Percentiles rank a stretch among this genome's conserved stretches.
These are phyloP conservation scores for Schizothecium vesticola DNA, from an alignment of 495 filamentous ascomycete genomes.

Conservation along the genomic window DNA sequence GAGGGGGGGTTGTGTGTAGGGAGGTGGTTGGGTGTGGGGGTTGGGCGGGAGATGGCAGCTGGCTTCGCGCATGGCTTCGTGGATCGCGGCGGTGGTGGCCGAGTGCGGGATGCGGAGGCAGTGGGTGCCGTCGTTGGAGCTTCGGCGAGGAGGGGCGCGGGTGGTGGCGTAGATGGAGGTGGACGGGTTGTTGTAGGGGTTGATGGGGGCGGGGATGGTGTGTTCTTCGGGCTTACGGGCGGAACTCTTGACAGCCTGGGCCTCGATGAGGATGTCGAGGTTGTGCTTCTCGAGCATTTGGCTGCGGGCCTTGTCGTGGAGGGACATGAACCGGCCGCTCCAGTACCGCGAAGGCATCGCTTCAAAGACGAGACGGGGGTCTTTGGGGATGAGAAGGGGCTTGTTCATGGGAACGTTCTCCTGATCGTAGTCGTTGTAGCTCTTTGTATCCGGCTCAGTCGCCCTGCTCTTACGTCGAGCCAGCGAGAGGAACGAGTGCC, in stretches of 20 bases:
- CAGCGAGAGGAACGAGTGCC: not conserved
- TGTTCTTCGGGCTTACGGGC: conserved; percentile 12
- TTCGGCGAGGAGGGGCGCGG: not conserved
- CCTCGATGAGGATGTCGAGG: conserved; percentile 24
- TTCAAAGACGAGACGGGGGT: conserved; percentile 21
- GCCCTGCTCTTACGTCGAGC: conserved; percentile 5
- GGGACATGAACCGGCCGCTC: conserved; percentile 50
- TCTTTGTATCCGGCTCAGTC: not conserved
- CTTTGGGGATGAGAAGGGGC: not conserved
- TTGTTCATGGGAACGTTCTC: not conserved
- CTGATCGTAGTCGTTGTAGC: not conserved
- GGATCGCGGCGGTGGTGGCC: conserved; percentile 24
- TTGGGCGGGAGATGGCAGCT: not conserved
- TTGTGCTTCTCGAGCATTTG: conserved; percentile 34
- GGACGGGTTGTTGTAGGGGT: conserved; percentile 21
- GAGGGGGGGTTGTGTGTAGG: not conserved
- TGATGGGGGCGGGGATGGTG: conserved; percentile 4
- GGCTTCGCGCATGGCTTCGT: conserved; percentile 9
- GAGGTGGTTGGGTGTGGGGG: not conserved
- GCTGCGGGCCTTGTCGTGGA: conserved; percentile 49
- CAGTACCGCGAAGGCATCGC: conserved; percentile 43
- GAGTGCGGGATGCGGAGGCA: conserved; percentile 20
- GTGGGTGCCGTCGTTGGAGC: not conserved
- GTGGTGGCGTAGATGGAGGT: conserved; percentile 15
- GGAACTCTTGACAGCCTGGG: conserved; percentile 18